Evolutionary conservation across 176 grass and related monocot genomes (phyloP).

Genomic region (Hordeum vulgare): MorexV3_pseudomolecules_assembly NC_058519.1:484676209-484676708

Average conservation of each 20-base stretch:
- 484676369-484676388: background rate
- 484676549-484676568: background rate
- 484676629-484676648: conserved; percentile 4
- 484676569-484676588: background rate
- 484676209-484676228: background rate
- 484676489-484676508: conserved; percentile 7
- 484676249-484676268: background rate
- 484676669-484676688: background rate
- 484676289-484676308: background rate
- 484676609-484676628: background rate
- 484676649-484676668: background rate
- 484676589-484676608: background rate
- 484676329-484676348: background rate
- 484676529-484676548: background rate
- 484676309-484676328: background rate
- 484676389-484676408: conserved; percentile 45
- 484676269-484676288: background rate
- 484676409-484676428: conserved; percentile 50
- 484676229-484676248: background rate
- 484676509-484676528: background rate
- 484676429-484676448: conserved; percentile 61
- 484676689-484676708: background rate
- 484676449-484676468: conserved; percentile 49
- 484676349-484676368: background rate
- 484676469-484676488: conserved; percentile 53